phyloP scores from a whole-genome alignment of 805 yeast genomes.

The Lachancea sp. region DNA sequence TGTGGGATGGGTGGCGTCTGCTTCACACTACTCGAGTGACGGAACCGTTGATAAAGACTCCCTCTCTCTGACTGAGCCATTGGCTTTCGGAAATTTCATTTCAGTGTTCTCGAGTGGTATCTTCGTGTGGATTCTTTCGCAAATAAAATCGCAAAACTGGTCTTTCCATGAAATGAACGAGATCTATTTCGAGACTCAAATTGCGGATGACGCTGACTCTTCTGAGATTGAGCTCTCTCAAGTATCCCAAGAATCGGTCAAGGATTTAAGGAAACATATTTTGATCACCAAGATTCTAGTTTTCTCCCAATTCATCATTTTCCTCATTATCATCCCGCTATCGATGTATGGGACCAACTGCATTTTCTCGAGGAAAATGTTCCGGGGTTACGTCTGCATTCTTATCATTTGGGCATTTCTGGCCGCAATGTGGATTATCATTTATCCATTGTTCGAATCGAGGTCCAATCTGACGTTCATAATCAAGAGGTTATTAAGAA shows the following conservation, averaged over 20 bases:
- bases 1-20: conserved; percentile 2
- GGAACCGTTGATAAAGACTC: conserved; percentile 1
- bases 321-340: conserved; percentile 1
- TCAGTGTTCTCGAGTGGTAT: neutral
- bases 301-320: neutral
- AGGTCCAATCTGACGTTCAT: too few relatives aligned
- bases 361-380: neutral
- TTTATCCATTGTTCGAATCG: neutral
- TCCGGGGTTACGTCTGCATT: conserved; percentile 1
- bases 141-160: neutral
- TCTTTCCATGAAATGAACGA: neutral
- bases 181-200: neutral
- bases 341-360: conserved; percentile 3
- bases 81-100: conserved; percentile 3
- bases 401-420: conserved; percentile 1
- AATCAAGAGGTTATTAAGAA: too few relatives aligned
- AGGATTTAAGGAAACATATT: neutral
- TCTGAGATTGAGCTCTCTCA: neutral
- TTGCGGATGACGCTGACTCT: conserved; percentile 1
- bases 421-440: neutral
- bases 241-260: neutral
- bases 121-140: neutral
- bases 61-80: neutral
- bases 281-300: neutral
- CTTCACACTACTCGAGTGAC: neutral